Conservation (phyloP, 306 rosid species). For the Leucaena leucocephala region DNA sequence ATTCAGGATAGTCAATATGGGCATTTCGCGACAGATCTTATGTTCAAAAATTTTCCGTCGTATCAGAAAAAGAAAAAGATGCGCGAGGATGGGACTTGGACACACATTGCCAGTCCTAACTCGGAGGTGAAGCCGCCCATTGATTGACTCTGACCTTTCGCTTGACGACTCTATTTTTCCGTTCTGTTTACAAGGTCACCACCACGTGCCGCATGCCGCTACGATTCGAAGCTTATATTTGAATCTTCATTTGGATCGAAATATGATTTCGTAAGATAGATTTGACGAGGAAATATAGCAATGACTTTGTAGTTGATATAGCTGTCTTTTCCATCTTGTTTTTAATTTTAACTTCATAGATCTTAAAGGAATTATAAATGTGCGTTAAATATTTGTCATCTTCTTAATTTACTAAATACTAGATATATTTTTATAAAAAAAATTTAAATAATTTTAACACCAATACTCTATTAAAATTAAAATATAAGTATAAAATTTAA, state of each 20-base stretch:
- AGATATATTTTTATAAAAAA: no score
- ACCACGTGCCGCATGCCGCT: neutral
- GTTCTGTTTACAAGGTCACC: neutral
- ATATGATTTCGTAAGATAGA: neutral
- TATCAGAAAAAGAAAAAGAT: neutral
- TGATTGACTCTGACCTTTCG: slow-evolving; percentile 8
- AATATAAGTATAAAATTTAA: no score
- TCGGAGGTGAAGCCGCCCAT: neutral
- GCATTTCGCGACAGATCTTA: neutral
- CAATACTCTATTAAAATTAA: no score
- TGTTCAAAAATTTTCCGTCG: neutral
- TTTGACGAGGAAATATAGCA: neutral
- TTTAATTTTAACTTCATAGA: neutral
- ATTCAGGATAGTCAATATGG: neutral
- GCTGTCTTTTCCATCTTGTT: neutral
- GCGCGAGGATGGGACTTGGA: neutral
- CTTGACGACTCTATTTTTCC: neutral
- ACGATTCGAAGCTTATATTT: neutral
- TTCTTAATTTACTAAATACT: no score
- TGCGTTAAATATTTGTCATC: neutral
- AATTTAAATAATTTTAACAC: no score
- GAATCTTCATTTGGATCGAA: neutral
- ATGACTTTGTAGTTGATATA: neutral
- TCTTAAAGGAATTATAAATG: neutral
- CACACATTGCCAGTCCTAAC: neutral